Evolutionary conservation across 345 rosid species (phyloP), one percentile per base, ranked within the genome.

Genomic region (Microthlaspi erraticum): DNA sequence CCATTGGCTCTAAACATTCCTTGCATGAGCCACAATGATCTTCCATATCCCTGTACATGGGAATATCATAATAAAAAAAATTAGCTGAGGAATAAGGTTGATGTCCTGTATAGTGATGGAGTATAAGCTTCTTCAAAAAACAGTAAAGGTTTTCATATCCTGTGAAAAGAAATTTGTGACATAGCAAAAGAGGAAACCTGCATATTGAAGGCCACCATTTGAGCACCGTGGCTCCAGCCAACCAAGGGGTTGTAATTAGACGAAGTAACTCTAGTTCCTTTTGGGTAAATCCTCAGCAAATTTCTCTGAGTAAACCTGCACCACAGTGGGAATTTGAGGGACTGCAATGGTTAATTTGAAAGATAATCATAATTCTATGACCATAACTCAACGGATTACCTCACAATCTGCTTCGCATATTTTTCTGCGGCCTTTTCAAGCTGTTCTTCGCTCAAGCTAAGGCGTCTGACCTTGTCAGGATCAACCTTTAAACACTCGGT

Each of bases 161-260:
- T 29, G 59, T 5, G 8, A 32, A 13, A 45, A 50, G 10, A 73
- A 20, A n/a, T 17, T 56, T 5, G 36, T 37, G 19, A 32, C 41
- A 20, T 17, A 60, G 44, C 39, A 32, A 60, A 64, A 52, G 37
- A 64, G 10, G 48, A 36, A 56, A 90, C 96, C 96, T 90, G 93
- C 96, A 89, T 87, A 62, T 89, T 89, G 45, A 89, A 86, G 55
- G 96, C 96, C 74, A 90, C 91, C 96, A 90, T 90, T 77, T 88
- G 96, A 79, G 90, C 93, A 71, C 96, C 96, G 66, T 88, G 86
- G 79, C 82, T 83, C 96, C 96, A 88, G 42, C 90, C 90, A 65
- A 81, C 78, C 31, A 84, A 61, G 0, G 93, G 96, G 55, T 90
- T 87, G 80, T 83, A 90, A 63, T 88, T 90, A 49, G 96, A 84